A percentile compares a stretch with the other conserved stretches of the same genome.
These are phyloP conservation scores for Papiliotrema nemorosa DNA, from an alignment of 1,284 basidiomycete species.

Conservation along the genomic window DNA sequence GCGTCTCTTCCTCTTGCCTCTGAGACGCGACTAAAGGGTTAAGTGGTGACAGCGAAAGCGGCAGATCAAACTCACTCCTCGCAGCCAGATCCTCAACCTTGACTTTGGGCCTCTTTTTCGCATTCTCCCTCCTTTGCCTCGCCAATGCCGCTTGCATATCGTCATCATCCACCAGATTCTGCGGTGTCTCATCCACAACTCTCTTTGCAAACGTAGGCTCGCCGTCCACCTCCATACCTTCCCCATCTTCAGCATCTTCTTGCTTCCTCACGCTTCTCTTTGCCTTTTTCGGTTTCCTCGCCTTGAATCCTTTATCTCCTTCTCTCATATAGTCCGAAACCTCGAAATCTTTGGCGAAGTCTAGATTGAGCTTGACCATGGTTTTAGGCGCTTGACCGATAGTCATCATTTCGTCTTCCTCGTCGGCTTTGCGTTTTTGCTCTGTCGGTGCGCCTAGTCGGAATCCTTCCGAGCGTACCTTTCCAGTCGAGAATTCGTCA, in stretches of 20 bases:
- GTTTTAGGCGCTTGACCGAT: conserved; percentile 40
- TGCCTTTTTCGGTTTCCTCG: conserved; percentile 71
- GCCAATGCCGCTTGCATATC: conserved; percentile 92
- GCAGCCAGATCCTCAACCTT: conserved; percentile 81
- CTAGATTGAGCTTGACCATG: conserved; percentile 64
- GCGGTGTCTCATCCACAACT: conserved; percentile 60
- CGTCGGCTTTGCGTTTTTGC: conserved; percentile 51
- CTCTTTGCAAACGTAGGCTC: conserved; percentile 51
- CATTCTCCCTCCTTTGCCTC: conserved; percentile 73
- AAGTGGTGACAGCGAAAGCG: neutral
- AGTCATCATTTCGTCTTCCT: conserved; percentile 54
- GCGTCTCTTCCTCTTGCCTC: conserved; percentile 52
- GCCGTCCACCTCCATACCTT: conserved; percentile 72
- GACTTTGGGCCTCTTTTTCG: conserved; percentile 71
- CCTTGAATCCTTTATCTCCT: conserved; percentile 8
- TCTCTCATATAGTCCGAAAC: conserved; percentile 4
- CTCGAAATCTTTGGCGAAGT: conserved; percentile 75
- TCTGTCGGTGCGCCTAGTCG: conserved; percentile 59
- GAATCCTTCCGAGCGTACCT: conserved; percentile 61
- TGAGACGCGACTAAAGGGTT: conserved; percentile 58
- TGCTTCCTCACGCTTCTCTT: conserved; percentile 71
- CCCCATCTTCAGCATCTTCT: conserved; percentile 56
- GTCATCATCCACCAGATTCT: conserved; percentile 96
- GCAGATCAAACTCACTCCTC: conserved; percentile 58
- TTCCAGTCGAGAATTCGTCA: conserved; percentile 63